Evolutionary conservation across 164 flowering plant genomes (phyloP), one percentile per base, ranked within the genome.

Genomic region (Stephania yunnanensis): DNA sequence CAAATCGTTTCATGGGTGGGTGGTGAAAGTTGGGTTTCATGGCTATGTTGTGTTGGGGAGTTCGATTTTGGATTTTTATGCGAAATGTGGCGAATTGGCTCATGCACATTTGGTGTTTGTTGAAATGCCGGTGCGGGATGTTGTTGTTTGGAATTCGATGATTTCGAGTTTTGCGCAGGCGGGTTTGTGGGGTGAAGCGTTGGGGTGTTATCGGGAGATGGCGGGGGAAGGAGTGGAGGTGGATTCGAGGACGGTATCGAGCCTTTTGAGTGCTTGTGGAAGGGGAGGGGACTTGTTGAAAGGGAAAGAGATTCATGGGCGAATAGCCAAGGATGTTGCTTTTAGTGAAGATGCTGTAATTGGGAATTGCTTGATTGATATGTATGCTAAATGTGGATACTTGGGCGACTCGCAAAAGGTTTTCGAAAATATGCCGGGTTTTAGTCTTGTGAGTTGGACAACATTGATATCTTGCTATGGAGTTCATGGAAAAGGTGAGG

Each of bases 391-490:
- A 71, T 83, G 87, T 74, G 88, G 90, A 68, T 82, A 82, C 74
- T 81, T 87, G 80, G 42, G 36, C 22, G 63, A 74, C 68, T 75
- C 87, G 12, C 78, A 77, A 36, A 86, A 80, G 52, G 85, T 87
- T 76, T 87, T 89, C 48, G 15, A 22, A 12, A 80, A 64, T 67
- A 85, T 86, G 89, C 7, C 10, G 45, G 71, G 74, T 19, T 63
- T 73, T 69, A 85, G 80, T 80, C 19, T 87, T 48, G 85, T 89
- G 12, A 84, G 87, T 15, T 89, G 92, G 89, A 89, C 89, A 22
- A 84, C 92, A 15, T 80, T 87, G 88, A 85, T 89, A 67, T 88
- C 88, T 45, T 81, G 88, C 70, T 85, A 84, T 74, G 91, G 90
- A 55, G 31, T 81, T 77, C 91, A 88, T 80, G 93, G 93, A 52